These are phyloP conservation scores for Phytopythium aichiense DNA, from an alignment of 352 stramenopile species.

Conservation along the genomic window DNA sequence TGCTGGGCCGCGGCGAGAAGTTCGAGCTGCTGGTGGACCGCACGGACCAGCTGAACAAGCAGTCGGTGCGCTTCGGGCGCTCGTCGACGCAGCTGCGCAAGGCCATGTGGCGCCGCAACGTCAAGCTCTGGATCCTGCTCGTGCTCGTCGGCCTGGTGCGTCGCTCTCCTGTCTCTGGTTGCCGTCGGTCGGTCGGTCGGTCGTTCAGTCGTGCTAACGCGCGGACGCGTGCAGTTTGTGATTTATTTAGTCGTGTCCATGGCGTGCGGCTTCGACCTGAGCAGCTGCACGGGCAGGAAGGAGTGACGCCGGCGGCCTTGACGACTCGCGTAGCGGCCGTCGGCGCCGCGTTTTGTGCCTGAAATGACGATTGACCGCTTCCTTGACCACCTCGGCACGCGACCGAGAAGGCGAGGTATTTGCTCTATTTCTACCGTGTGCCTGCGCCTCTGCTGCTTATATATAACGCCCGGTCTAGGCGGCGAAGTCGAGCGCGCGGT, in stretches of 20 bases:
- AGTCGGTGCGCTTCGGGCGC: constrained; percentile 96
- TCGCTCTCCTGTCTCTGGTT: constrained; percentile 1
- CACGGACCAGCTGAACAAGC: constrained; percentile 95
- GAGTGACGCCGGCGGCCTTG: constrained; percentile 6
- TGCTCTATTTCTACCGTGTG: constrained; percentile 1
- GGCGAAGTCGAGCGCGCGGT: constrained; percentile 73
- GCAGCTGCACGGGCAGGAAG: constrained; percentile 61
- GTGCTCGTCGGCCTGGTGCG: constrained; percentile 60
- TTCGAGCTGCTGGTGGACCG: constrained; percentile 94
- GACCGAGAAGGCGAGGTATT: background rate
- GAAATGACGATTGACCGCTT: background rate
- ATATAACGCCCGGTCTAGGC: constrained; percentile 10
- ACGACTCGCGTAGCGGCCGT: background rate
- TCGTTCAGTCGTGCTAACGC: background rate
- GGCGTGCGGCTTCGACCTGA: constrained; percentile 85
- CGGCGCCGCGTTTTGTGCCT: background rate
- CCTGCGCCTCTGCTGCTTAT: background rate
- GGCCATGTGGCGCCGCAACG: constrained; percentile 84
- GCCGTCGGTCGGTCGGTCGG: background rate
- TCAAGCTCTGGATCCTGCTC: constrained; percentile 86
- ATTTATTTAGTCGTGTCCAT: constrained; percentile 86
- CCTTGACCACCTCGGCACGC: background rate
- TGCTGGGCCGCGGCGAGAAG: constrained; percentile 98
- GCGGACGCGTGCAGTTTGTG: constrained; percentile 43
- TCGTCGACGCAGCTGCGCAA: constrained; percentile 87